Evolutionary conservation across 768 basidiomycete species (phyloP), one percentile per base, ranked within the genome.

Genomic region (Punctularia strigosozonata): DNA sequence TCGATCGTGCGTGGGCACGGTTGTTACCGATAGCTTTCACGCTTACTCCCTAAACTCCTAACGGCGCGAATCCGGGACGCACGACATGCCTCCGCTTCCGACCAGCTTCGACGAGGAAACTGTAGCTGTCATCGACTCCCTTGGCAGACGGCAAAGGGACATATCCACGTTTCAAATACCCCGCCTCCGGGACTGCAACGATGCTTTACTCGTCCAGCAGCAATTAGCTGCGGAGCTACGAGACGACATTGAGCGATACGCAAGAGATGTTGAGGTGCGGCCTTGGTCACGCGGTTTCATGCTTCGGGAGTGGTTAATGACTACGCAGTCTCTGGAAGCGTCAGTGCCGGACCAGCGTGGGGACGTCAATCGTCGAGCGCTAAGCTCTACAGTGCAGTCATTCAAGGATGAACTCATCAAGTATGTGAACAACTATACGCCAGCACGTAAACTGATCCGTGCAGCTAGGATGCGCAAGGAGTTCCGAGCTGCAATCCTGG

Each of bases 81-180:
- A n/a, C n/a, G n/a, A n/a, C n/a, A 85, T 87, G 82, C 63, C 82
- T 18, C 80, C 82, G 31, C 54, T 82, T 15, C 77, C 76, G 3
- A 53, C 52, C 23, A 64, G 61, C 5, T 61, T 82, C 33, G 67
- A 76, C 39, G 61, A 69, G 8, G 73, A 76, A 39, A 65, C 71
- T 2, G 50, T 52, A 2, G 51, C 64, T 10, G 58, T 77, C 4
- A 68, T 88, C 7, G 65, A 62, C 4, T 64, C 64, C 3, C 55
- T 76, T 4, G 63, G 69, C 32, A 64, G 85, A 18, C 66, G 73
- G 7, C 64, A 75, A 43, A 67, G 57, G 3, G 86, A 90, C 58
- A 55, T 94, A 5, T 49, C 63, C 3, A 63, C 76, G 8, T 77
- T 76, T 48, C 84, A 89, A 55, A 68, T 95, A 24, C 84, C 88